Conservation (phyloP, 441 rosid genomes). For the Eugenia klotzschiana region DNA sequence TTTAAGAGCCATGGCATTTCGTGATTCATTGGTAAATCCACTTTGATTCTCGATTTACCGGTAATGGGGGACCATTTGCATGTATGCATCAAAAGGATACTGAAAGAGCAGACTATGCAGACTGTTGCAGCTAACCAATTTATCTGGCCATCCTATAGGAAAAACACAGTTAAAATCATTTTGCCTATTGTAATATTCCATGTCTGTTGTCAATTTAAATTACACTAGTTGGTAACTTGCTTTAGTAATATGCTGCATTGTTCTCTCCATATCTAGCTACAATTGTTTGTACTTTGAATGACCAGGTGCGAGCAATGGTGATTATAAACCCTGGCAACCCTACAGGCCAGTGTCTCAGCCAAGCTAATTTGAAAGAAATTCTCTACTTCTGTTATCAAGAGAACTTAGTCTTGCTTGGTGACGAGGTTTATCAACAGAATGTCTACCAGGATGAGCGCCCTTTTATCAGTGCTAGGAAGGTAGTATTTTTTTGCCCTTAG, state of each 20-base stretch:
- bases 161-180: neutral
- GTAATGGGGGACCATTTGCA: neutral
- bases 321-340: conserved; percentile 98
- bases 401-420: conserved; percentile 76
- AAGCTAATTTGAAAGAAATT: conserved; percentile 74
- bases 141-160: neutral
- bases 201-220: neutral
- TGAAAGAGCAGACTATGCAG: neutral
- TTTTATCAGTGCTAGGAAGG: conserved; percentile 79
- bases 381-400: conserved; percentile 62
- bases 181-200: neutral
- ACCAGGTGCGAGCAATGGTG: conserved; percentile 89
- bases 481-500: neutral
- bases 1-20: too few relatives aligned
- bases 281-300: conserved; percentile 1
- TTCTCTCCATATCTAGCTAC: neutral
- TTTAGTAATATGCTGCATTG: neutral
- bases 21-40: too few relatives aligned
- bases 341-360: conserved; percentile 93
- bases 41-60: too few relatives aligned
- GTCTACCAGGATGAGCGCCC: conserved; percentile 92
- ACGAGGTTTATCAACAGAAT: conserved; percentile 98
- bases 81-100: neutral
- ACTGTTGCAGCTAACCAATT: neutral
- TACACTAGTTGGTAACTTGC: neutral